Conservation (phyloP, 441 rosid genomes). For the Adansonia rubrostipa region DNA sequence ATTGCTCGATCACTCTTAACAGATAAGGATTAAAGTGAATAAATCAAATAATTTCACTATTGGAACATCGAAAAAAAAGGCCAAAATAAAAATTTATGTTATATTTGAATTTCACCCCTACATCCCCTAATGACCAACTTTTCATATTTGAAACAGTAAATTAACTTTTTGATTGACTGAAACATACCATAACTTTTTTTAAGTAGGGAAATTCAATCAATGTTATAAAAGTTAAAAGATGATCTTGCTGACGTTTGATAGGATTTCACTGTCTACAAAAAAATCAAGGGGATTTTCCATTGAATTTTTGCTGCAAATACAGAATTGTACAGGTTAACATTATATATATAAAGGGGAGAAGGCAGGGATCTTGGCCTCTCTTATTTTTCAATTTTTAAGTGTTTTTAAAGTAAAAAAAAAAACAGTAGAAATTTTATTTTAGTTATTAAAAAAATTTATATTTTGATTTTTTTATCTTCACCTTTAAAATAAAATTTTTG, state of each 20-base stretch:
- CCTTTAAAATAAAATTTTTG: no score
- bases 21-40: neutral
- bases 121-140: neutral
- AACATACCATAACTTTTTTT: neutral
- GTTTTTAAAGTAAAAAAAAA: no score
- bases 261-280: neutral
- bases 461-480: no score
- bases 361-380: no score
- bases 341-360: no score
- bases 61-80: neutral
- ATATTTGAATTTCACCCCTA: neutral
- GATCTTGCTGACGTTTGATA: neutral
- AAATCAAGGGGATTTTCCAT: neutral
- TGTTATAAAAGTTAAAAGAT: neutral
- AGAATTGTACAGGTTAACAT: neutral
- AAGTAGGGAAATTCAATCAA: neutral
- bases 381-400: no score
- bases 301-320: neutral
- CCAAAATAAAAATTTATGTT: neutral
- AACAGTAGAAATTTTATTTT: no score
- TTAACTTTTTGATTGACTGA: neutral
- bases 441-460: no score
- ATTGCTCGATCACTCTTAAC: neutral
- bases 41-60: neutral
- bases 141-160: neutral